Conservation (phyloP, 257 asterid species). For the Anisodus tanguticus region DNA sequence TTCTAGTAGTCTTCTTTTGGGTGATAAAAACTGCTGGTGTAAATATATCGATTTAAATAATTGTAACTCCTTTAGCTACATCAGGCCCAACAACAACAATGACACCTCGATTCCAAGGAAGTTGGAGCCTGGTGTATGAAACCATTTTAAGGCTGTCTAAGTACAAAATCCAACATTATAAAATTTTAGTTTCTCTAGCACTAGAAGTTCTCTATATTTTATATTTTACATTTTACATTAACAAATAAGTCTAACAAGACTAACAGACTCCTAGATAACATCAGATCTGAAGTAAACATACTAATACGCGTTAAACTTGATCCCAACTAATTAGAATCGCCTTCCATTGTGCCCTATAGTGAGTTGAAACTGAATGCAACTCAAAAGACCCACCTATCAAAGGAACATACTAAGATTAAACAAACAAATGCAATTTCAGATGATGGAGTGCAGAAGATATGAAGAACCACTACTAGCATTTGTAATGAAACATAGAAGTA, state of each 20-base stretch:
- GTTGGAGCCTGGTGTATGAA: too few species aligned
- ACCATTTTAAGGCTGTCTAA: neutral
- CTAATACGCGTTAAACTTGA: neutral
- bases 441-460: neutral
- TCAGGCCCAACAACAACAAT: too few species aligned
- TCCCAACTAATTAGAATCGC: neutral
- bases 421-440: neutral
- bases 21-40: neutral
- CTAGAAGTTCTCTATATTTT: neutral
- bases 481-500: neutral
- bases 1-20: neutral
- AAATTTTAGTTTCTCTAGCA: neutral
- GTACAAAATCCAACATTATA: neutral
- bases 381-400: neutral
- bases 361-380: neutral
- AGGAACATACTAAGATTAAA: neutral
- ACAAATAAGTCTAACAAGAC: neutral
- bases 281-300: neutral
- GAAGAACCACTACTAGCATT: neutral
- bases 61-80: too few species aligned
- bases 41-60: neutral
- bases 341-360: neutral
- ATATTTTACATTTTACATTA: neutral
- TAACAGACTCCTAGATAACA: neutral
- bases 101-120: too few species aligned